Conservation (phyloP, 2,329 filamentous ascomycete genomes). For the Pestalotiopsis sp. region DNA sequence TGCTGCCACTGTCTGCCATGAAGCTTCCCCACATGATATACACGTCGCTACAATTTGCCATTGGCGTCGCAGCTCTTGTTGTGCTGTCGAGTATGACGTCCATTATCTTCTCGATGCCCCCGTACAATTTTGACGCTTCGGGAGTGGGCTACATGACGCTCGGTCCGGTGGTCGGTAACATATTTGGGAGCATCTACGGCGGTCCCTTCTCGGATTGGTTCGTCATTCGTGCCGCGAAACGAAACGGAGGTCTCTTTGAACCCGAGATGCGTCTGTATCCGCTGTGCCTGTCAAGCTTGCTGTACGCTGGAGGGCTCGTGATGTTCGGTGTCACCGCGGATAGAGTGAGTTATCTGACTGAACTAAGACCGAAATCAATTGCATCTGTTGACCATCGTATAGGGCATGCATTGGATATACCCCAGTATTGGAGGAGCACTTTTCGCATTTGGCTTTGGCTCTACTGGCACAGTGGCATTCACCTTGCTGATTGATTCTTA, state of each 20-base stretch:
- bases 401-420: conserved; percentile 47
- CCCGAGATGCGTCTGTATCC: conserved; percentile 46
- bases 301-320: neutral
- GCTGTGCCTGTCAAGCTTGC: neutral
- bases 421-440: conserved; percentile 38
- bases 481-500: conserved; percentile 41
- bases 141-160: conserved; percentile 6
- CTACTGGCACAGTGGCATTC: conserved; percentile 37
- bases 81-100: conserved; percentile 27
- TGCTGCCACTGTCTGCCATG: neutral
- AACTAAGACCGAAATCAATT: neutral
- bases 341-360: neutral
- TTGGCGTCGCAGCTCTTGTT: neutral
- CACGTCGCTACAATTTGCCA: neutral
- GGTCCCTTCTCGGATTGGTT: conserved; percentile 34
- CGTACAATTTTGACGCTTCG: conserved; percentile 29
- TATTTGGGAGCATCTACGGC: neutral
- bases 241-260: conserved; percentile 43
- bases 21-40: neutral
- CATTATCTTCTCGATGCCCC: conserved; percentile 37
- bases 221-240: conserved; percentile 36
- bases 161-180: neutral
- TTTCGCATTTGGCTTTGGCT: conserved; percentile 40
- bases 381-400: neutral
- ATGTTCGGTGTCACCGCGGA: neutral